Evolutionary conservation across 2,329 filamentous ascomycete species (phyloP).

Genomic region (Penicillium oxalicum): DNA sequence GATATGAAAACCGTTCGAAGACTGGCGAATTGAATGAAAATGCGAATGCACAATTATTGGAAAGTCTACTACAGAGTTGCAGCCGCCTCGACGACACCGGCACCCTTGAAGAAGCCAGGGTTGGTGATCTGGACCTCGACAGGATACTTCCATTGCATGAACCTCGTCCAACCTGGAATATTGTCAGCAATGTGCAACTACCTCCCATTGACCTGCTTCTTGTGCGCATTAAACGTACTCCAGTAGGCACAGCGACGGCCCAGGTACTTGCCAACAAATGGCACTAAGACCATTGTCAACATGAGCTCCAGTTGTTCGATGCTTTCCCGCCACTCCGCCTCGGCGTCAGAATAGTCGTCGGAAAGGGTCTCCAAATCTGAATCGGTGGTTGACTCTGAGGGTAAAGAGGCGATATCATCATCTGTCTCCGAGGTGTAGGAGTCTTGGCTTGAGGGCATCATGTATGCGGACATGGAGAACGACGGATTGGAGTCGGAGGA

Average conservation of each 20-base stretch:
- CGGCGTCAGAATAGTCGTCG: slow-evolving; percentile 69
- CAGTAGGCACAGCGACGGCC: slow-evolving; percentile 93
- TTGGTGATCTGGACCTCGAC: slow-evolving; percentile 63
- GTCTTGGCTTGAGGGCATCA: slow-evolving; percentile 31
- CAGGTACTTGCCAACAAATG: slow-evolving; percentile 90
- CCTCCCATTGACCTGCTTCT: background rate
- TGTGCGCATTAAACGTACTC: slow-evolving; percentile 53
- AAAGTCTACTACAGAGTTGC: slow-evolving; percentile 31
- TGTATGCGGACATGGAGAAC: slow-evolving; percentile 36
- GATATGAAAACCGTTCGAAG: too few species aligned
- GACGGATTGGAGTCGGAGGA: slow-evolving; percentile 29
- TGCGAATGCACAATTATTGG: background rate
- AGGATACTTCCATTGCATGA: slow-evolving; percentile 90
- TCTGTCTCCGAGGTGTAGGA: slow-evolving; percentile 26
- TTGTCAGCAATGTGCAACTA: too few species aligned
- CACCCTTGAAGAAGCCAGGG: slow-evolving; percentile 57
- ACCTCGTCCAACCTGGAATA: slow-evolving; percentile 72
- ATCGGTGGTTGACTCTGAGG: slow-evolving; percentile 34
- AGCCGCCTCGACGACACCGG: slow-evolving; percentile 56
- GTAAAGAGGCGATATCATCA: slow-evolving; percentile 41
- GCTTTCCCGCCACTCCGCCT: slow-evolving; percentile 90
- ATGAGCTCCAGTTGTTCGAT: slow-evolving; percentile 89
- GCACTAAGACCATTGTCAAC: slow-evolving; percentile 88
- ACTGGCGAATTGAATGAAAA: too few species aligned
- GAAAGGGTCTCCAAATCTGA: slow-evolving; percentile 43